Percentiles rank a stretch among this genome's conserved stretches.
phyloP scores from a whole-genome alignment of 495 filamentous ascomycete species.

The Podospora didyma region DNA sequence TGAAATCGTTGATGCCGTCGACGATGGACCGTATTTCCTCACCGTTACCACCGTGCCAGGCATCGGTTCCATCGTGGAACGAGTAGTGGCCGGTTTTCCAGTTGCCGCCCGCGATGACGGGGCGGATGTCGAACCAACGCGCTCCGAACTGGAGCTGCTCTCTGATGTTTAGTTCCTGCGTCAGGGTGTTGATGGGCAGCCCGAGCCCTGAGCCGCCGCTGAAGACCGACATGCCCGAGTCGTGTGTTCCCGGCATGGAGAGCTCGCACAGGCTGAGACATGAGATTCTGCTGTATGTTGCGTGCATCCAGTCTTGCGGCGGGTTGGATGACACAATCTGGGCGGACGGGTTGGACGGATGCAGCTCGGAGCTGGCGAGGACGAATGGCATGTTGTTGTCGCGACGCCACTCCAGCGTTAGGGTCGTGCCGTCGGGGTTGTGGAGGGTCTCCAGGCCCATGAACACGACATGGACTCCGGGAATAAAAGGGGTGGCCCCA shows the following conservation, averaged over 20 bases:
- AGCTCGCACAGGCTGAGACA: neutral
- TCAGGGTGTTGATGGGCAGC: neutral
- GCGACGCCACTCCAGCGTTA: neutral
- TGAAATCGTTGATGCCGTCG: neutral
- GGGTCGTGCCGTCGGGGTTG: neutral
- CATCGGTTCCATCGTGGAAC: neutral
- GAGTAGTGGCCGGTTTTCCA: conserved; percentile 2
- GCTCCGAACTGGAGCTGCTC: neutral
- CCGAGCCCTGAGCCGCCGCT: neutral
- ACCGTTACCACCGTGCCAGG: neutral
- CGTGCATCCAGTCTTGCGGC: conserved; percentile 1
- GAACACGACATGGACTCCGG: neutral
- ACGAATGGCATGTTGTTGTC: conserved; percentile 2
- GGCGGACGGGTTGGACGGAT: neutral
- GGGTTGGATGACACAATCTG: neutral
- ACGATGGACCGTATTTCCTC: neutral
- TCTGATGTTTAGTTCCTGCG: neutral
- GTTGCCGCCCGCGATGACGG: neutral
- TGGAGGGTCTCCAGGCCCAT: neutral
- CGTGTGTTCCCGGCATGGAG: neutral
- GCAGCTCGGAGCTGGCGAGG: neutral
- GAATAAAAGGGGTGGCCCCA: neutral
- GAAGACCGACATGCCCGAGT: neutral
- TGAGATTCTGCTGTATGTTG: neutral
- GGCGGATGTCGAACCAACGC: conserved; percentile 4